Evolutionary conservation across 306 rosid genomes (phyloP), one percentile per base, ranked within the genome.

Genomic region (Gastrolobium bilobum): DNA sequence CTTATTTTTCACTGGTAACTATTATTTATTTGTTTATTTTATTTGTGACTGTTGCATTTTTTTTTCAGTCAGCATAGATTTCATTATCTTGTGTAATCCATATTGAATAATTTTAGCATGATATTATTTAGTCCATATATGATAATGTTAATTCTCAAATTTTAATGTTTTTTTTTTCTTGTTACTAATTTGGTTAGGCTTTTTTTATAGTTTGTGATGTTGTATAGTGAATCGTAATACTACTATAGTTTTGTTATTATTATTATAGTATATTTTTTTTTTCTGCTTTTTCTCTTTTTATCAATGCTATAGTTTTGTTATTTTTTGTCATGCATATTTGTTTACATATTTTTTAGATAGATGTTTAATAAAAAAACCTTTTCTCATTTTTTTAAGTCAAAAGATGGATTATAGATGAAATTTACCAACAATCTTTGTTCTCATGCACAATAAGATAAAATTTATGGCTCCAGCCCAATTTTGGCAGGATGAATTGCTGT

Each of bases 401-500:
- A 30, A 46, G 8, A 3, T 46, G 54, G 20, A 46, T 46, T 39
- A 20, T 68, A 44, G 40, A 46, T 67, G 29, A 5, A 46, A 10
- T 58, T 33, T 10, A 31, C 53, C 20, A 46, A 11, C 13, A 3
- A 10, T 40, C 2, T 2, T 40, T 10, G 33, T 42, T 73, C 42
- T 57, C 44, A 42, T 30, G 13, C 26, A 13, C 30, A 52, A 57
- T 72, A 57, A 11, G 54, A 59, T 74, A 30, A 73, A 44, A 29
- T 61, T 2, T 33, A 5, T 10, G 11, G 2, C 5, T 9, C 20
- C 0, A 0, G 43, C 11, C 8, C 7, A 10, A n/a, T 57, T 4
- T 77, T 65, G 31, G 11, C 39, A 0, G 10, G 42, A 33, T 50
- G 51, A 31, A 52, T 40, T 33, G 10, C 39, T 15, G 5, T 20